Base-by-base conservation (phyloP, 2,329 filamentous ascomycete genomes). In the Phialemonium atrogriseum region DNA sequence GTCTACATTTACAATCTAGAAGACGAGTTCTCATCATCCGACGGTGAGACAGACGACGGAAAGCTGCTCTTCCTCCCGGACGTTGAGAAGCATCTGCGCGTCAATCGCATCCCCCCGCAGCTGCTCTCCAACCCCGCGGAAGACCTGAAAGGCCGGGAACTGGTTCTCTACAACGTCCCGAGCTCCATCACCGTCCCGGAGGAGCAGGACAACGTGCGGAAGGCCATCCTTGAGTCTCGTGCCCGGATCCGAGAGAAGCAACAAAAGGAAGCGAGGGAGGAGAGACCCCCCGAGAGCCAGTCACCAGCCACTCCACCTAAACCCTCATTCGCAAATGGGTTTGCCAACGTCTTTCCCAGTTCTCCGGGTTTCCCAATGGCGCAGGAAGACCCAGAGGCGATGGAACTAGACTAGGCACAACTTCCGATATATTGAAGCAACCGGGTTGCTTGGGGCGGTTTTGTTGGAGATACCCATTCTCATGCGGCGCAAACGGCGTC, bases 1-100 rank as follows among this genome's bases (percentile, higher is more conserved):
- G 77, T 95, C 38, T 95, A 91, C 66, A 87, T 98, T 46, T 80
- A 88, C 64, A 79, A 93, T 56, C 68, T 98, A 8, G 87, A 94
- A 51, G 82, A 82, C 46, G 89, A 96, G 59, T 72, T 96, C 19
- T 80, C 80, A 10, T 63, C 62, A 7, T 54, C 55, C 17, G 75
- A 82, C 38, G 62, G 67, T 28, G 64, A 73, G 24, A 68, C 77
- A 34, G 59, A 64, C 30, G 66, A 70, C 38, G 70, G 72, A 43
- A 70, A 65, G 43, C 70, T 93, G 27, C 68, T 88, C 50, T 87
- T 95, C 62, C 70, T 94, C 1, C 79, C 86, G 1, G 84, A 93
- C 51, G 83, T 96, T 33, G 81, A 89, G 52, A 85, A 83, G 58
- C 81, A 84, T 51, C 68, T 96, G 32, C 70, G 69, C 40, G 68